Evolutionary conservation across 2,329 filamentous ascomycete species (phyloP).

Genomic region (Pseudohalonectria lignicola): DNA sequence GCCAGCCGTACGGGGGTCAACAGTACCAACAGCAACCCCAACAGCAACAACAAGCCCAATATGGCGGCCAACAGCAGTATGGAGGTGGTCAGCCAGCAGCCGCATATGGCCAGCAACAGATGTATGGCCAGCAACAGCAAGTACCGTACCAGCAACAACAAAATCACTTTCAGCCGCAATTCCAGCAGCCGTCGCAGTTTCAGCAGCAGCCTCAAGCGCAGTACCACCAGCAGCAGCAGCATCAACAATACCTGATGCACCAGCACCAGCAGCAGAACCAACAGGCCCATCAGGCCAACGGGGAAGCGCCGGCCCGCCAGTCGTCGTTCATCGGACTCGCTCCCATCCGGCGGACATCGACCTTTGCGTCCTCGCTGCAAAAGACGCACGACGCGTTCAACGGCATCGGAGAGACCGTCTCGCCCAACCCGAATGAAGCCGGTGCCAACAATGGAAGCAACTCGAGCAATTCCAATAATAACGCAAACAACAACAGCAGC

Average conservation of each 20-base stretch:
- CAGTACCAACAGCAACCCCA: neutral
- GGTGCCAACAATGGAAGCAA: neutral
- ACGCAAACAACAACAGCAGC: slow-evolving; percentile 3
- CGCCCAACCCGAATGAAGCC: slow-evolving; percentile 3
- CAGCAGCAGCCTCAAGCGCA: slow-evolving; percentile 4
- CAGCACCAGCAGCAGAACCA: slow-evolving; percentile 9
- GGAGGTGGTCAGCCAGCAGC: slow-evolving; percentile 9
- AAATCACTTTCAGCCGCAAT: neutral
- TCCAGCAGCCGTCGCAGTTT: slow-evolving; percentile 6
- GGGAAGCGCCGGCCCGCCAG: slow-evolving; percentile 19
- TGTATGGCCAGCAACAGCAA: neutral
- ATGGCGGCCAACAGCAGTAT: no score
- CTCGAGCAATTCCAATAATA: no score
- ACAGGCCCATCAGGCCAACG: slow-evolving; percentile 9
- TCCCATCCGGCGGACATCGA: slow-evolving; percentile 46
- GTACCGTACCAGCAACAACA: neutral
- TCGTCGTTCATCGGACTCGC: slow-evolving; percentile 47
- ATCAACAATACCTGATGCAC: slow-evolving; percentile 6
- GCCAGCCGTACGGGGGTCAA: neutral
- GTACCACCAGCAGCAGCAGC: slow-evolving; percentile 7
- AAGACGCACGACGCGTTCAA: slow-evolving; percentile 10
- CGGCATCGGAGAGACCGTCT: neutral
- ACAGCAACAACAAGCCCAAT: neutral
- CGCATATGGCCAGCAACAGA: slow-evolving; percentile 1
- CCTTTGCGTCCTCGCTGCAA: slow-evolving; percentile 34